A percentile compares a stretch with the other conserved stretches of the same genome.
These are phyloP conservation scores for Penicillium sp. DNA, from an alignment of 2,329 filamentous ascomycete species.

Conservation along the genomic window DNA sequence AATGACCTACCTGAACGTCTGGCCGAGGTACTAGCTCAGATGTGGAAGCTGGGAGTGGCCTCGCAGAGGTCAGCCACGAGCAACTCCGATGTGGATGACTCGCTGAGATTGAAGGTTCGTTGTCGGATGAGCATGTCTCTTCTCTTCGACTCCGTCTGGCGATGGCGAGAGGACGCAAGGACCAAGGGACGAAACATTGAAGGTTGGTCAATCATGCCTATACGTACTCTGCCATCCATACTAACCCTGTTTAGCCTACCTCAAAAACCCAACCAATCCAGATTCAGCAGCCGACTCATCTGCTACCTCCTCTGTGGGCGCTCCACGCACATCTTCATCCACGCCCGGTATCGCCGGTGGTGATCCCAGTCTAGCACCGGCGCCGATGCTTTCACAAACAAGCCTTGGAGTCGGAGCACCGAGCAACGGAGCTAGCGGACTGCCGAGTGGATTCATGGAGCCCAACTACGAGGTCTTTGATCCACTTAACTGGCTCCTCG, in stretches of 20 bases:
- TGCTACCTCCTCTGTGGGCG: slow-evolving; percentile 55
- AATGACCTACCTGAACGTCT: slow-evolving; percentile 62
- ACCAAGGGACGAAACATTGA: slow-evolving; percentile 66
- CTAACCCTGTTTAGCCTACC: slow-evolving; percentile 48
- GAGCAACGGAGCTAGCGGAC: slow-evolving; percentile 20
- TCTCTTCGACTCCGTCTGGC: slow-evolving; percentile 63
- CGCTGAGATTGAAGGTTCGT: slow-evolving; percentile 58
- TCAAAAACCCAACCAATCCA: slow-evolving; percentile 81
- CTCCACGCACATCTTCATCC: slow-evolving; percentile 34
- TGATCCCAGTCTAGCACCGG: slow-evolving; percentile 44
- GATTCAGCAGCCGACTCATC: slow-evolving; percentile 72
- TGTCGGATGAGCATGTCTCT: slow-evolving; percentile 64
- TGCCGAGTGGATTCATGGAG: slow-evolving; percentile 55
- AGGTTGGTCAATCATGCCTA: slow-evolving; percentile 43
- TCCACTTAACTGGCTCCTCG: slow-evolving; percentile 87
- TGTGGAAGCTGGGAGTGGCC: slow-evolving; percentile 53
- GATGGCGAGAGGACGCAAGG: slow-evolving; percentile 62
- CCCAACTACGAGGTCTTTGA: slow-evolving; percentile 84
- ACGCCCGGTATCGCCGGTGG: slow-evolving; percentile 35
- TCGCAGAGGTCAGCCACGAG: slow-evolving; percentile 25
- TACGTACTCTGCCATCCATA: slow-evolving; percentile 13
- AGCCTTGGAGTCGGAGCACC: slow-evolving; percentile 28
- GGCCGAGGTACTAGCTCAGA: slow-evolving; percentile 60
- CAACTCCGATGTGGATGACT: slow-evolving; percentile 37
- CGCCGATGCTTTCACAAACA: slow-evolving; percentile 31